Percentiles rank a stretch among this genome's conserved stretches.
These are phyloP conservation scores for Aspergillus sp. DNA, from an alignment of 2,329 filamentous ascomycete genomes.

Conservation along the genomic window DNA sequence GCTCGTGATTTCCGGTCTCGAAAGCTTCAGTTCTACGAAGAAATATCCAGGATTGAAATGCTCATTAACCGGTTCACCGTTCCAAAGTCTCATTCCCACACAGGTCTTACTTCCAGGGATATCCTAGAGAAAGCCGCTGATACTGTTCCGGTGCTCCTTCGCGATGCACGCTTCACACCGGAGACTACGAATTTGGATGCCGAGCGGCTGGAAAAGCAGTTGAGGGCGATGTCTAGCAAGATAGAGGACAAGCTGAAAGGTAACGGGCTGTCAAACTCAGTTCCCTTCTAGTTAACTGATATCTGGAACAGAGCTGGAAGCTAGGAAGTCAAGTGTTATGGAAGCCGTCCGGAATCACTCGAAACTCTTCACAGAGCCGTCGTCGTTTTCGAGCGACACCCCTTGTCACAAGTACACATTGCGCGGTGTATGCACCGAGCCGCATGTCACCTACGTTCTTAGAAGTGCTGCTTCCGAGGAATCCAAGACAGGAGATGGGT, in stretches of 20 bases:
- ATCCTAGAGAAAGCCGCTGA: conserved; percentile 28
- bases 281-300: background rate
- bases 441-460: conserved; percentile 49
- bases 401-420: conserved; percentile 45
- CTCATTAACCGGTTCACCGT: conserved; percentile 22
- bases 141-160: conserved; percentile 18
- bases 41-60: conserved; percentile 23
- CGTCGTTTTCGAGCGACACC: conserved; percentile 30
- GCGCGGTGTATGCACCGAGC: conserved; percentile 49
- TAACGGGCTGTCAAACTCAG: conserved; percentile 10
- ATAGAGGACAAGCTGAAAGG: conserved; percentile 35
- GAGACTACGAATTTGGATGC: conserved; percentile 14
- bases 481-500: conserved; percentile 19
- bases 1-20: conserved; percentile 39
- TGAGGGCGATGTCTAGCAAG: conserved; percentile 27
- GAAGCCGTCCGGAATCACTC: conserved; percentile 37
- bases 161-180: conserved; percentile 6
- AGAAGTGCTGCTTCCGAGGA: conserved; percentile 23
- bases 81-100: conserved; percentile 10
- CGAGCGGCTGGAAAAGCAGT: conserved; percentile 22
- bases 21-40: conserved; percentile 24
- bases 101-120: conserved; percentile 18
- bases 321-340: conserved; percentile 31
- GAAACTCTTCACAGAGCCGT: conserved; percentile 37
- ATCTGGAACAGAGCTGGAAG: conserved; percentile 31